Base-by-base conservation (phyloP, 345 rosid species). In the Brassica carinata region DNA sequence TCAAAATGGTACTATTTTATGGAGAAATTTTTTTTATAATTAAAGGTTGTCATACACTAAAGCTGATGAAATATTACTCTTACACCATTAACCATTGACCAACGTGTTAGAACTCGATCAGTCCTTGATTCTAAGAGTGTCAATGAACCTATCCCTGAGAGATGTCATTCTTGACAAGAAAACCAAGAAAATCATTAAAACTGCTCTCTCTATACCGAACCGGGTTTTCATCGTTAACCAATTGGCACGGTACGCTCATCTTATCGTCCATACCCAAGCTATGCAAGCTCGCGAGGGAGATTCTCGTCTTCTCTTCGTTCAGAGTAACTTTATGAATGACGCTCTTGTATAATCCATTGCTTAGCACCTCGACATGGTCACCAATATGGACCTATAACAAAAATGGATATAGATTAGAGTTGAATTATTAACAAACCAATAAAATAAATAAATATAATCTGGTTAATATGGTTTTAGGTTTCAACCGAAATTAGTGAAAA, bases 251-350 rank as follows among this genome's bases (percentile, higher is more conserved):
- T 15, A 88, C 75, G 40, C 71, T 85, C 89, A 90, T 84, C 75
- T 85, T 87, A 59, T 90, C 93, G 72, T 91, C 89, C 88, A 90
- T 75, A 2, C 85, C 89, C 77, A 89, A 83, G 53, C 93, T 87
- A n/a, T 89, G 93, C 10, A 91, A 72, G 79, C 95, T 90, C 0
- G 90, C 92, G 43, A 89, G 81, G 2, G 94, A 91, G 19, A 89
- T 30, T 59, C 95, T 81, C 10, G 84, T 85, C 69, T 17, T 81
- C 5, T 84, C 85, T 17, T 71, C 13, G 48, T 86, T 87, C 31
- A 89, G 58, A 11, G 74, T 70, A 8, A 77, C 93, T 83, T 88
- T 84, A 31, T 91, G 94, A 51, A 86, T 68, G 0, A 89, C 80
- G 26, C 92, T 89, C 71, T 87, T 88, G 86, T 84, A 89, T 2